Evolutionary conservation across 768 basidiomycete species (phyloP), one percentile per base, ranked within the genome.

Genomic region (Pulveroboletus frians): DNA sequence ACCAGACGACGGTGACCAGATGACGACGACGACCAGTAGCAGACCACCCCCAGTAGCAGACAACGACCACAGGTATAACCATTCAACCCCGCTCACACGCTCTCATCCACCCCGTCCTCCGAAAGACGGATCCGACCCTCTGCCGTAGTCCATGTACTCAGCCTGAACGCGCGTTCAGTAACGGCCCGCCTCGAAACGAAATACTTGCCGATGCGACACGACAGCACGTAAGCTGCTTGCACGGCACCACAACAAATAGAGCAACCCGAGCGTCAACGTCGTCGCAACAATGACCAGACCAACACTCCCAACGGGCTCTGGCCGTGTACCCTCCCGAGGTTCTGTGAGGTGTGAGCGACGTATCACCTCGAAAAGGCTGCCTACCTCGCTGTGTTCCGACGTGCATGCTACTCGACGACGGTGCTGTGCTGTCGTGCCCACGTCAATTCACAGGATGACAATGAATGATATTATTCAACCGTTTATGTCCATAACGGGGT

Each of bases 111-210:
- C 2, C 83, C 82, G 46, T 86, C 83, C 54, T 88, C 74, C 40
- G 83, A 85, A 18, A 88, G 72, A 9, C 85, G 76, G 47, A 88
- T 84, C 6, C 64, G 72, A 3, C 85, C 85, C 51, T 82, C 79
- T 14, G 66, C 59, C 14, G 69, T 65, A 2, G 73, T 71, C 64
- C 83, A 76, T 6, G 77, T 78, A 55, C 79, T 80, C 46, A 88
- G 64, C 55, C 85, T 87, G 56, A 18, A 6, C 6, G 23, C 23
- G 6, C 23, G 6, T 4, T 26, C 23, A 26, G 23, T 6, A 26
- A 29, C 5, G 8, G 34, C 30, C 20, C 10, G 17, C 34, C 13
- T 20, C 8, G 32, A 17, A 36, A 30, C 8, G 13, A 26, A 6
- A 26, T 3, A 73, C 80, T 49, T 48, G 81, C 84, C 75, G 77